These are phyloP conservation scores for Geotrichum aggregatum DNA, from an alignment of 1,139 yeast species.

Conservation along the genomic window DNA sequence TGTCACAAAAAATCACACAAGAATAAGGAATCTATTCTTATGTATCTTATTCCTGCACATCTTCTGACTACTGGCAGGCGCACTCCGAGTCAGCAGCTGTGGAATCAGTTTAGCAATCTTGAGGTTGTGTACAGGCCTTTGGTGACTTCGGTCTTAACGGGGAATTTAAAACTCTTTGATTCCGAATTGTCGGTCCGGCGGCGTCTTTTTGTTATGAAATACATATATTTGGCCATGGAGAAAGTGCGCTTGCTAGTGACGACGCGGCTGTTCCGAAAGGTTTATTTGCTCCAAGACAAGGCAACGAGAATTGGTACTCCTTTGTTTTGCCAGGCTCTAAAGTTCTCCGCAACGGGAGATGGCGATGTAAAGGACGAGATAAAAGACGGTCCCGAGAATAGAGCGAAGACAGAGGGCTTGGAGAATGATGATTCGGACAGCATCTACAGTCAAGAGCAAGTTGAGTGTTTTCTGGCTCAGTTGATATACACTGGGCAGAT, in stretches of 20 bases:
- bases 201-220: constrained; percentile 51
- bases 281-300: constrained; percentile 41
- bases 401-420: constrained; percentile 11
- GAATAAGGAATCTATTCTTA: constrained; percentile 41
- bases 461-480: constrained; percentile 70
- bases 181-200: constrained; percentile 46
- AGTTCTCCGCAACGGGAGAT: constrained; percentile 28
- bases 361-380: constrained; percentile 4
- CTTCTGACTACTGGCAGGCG: constrained; percentile 28
- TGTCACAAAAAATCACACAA: constrained; percentile 32
- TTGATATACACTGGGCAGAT: constrained; percentile 59
- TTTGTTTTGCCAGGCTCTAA: constrained; percentile 49
- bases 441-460: constrained; percentile 44
- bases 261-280: constrained; percentile 51
- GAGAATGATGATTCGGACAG: neutral
- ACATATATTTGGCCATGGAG: constrained; percentile 65
- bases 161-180: constrained; percentile 54
- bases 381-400: constrained; percentile 20
- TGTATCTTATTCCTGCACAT: constrained; percentile 40
- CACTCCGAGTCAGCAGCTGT: constrained; percentile 42
- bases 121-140: constrained; percentile 47
- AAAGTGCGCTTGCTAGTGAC: constrained; percentile 50
- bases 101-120: constrained; percentile 30
- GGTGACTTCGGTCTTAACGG: constrained; percentile 49
- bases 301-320: constrained; percentile 47